phyloP scores from a whole-genome alignment of 768 basidiomycete species.

The Russula compacta region DNA sequence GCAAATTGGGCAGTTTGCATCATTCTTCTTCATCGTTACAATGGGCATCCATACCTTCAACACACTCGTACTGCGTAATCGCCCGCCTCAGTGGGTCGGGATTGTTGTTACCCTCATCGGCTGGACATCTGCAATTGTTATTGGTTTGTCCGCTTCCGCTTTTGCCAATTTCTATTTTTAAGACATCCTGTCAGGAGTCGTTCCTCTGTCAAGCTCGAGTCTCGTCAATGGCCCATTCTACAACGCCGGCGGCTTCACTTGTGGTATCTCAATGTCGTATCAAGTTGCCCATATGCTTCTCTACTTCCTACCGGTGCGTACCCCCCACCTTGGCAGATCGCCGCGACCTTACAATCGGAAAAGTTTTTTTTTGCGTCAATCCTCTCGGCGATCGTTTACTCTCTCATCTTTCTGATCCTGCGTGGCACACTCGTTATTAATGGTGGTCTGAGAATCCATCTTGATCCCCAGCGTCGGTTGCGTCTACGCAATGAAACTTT shows the following conservation, averaged over 20 bases:
- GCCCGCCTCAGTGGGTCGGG: conserved; percentile 43
- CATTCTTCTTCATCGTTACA: conserved; percentile 54
- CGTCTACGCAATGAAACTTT: conserved; percentile 24
- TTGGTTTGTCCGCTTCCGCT: conserved; percentile 35
- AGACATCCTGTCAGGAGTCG: conserved; percentile 10
- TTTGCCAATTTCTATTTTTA: not conserved
- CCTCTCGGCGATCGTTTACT: conserved; percentile 47
- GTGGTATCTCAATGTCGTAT: conserved; percentile 39
- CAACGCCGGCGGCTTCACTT: conserved; percentile 42
- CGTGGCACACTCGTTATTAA: conserved; percentile 46
- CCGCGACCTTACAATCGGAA: not conserved
- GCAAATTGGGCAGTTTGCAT: conserved; percentile 53
- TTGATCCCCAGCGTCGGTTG: conserved; percentile 40
- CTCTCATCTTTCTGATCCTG: conserved; percentile 52
- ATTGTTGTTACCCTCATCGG: conserved; percentile 37
- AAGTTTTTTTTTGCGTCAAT: conserved; percentile 53
- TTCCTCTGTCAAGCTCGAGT: conserved; percentile 26
- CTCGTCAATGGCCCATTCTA: conserved; percentile 39
- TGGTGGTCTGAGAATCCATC: conserved; percentile 41
- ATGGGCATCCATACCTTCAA: conserved; percentile 63
- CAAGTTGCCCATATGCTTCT: conserved; percentile 40
- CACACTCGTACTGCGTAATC: conserved; percentile 49
- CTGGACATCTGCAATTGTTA: conserved; percentile 41
- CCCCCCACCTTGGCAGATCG: not conserved
- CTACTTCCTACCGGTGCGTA: conserved; percentile 52